phyloP scores from a whole-genome alignment of 345 rosid genomes.

The Corchorus olitorius region DNA sequence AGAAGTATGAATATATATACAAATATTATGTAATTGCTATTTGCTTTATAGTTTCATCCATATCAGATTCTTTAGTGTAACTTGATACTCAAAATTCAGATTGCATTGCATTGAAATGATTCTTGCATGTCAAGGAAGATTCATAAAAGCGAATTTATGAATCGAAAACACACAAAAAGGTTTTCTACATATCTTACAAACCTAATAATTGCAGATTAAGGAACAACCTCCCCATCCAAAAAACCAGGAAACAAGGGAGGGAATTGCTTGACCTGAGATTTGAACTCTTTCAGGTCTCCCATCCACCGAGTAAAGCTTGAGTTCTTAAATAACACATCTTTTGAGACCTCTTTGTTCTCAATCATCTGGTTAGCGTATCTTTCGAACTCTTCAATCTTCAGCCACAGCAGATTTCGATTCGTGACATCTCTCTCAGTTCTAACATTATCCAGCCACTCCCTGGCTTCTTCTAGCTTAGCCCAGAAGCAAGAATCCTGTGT shows the following conservation, averaged over 20 bases:
- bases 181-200: not conserved
- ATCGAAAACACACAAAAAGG: not conserved
- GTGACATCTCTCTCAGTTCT: conserved; percentile 40
- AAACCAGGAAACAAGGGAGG: conserved; percentile 23
- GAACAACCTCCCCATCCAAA: conserved; percentile 32
- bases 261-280: conserved; percentile 28
- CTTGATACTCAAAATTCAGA: not conserved
- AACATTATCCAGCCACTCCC: conserved; percentile 46
- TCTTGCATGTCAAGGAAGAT: not conserved
- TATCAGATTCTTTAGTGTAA: not conserved
- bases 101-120: not conserved
- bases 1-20: not conserved
- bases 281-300: conserved; percentile 40
- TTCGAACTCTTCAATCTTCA: conserved; percentile 38
- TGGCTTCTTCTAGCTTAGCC: conserved; percentile 84
- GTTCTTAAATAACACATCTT: conserved; percentile 59
- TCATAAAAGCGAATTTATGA: conserved; percentile 1
- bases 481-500: conserved; percentile 92
- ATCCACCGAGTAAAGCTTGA: conserved; percentile 75
- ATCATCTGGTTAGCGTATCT: conserved; percentile 42
- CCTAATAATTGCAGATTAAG: conserved; percentile 9
- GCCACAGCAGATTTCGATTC: conserved; percentile 31
- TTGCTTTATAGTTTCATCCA: not conserved
- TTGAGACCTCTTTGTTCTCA: conserved; percentile 57
- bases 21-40: not conserved